Conservation (phyloP, 495 filamentous ascomycete species). For the Jackrogersella minutella region DNA sequence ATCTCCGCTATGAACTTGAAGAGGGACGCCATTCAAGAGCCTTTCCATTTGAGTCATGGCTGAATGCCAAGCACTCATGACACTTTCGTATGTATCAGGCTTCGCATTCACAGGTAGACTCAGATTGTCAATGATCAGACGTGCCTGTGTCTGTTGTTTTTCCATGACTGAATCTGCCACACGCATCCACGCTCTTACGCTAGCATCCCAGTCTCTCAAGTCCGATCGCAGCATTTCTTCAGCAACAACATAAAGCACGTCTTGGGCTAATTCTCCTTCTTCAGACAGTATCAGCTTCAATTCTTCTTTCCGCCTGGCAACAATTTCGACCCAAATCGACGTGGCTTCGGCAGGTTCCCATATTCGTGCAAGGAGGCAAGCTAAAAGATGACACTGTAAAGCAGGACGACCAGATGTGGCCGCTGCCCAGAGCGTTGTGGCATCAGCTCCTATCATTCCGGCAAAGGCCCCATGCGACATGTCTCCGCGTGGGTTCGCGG, state of each 20-base stretch:
- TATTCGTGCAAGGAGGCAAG: slow-evolving; percentile 49
- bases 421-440: slow-evolving; percentile 51
- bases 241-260: slow-evolving; percentile 1
- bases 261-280: slow-evolving; percentile 11
- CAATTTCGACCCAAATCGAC: slow-evolving; percentile 49
- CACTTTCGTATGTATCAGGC: slow-evolving; percentile 37
- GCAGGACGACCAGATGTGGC: slow-evolving; percentile 46
- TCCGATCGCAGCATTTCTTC: slow-evolving; percentile 33
- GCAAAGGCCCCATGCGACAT: neutral
- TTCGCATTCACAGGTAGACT: slow-evolving; percentile 36
- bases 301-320: slow-evolving; percentile 34
- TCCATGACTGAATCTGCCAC: slow-evolving; percentile 38
- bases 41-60: slow-evolving; percentile 23
- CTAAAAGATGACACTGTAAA: slow-evolving; percentile 45
- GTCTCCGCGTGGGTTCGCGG: neutral
- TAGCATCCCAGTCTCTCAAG: slow-evolving; percentile 49
- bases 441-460: slow-evolving; percentile 38
- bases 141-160: slow-evolving; percentile 45
- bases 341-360: slow-evolving; percentile 42
- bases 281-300: neutral
- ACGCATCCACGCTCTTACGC: slow-evolving; percentile 48
- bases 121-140: slow-evolving; percentile 50
- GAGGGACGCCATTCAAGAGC: slow-evolving; percentile 37
- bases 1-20: slow-evolving; percentile 27
- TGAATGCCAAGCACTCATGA: slow-evolving; percentile 43